These are phyloP conservation scores for Limonium bicolor DNA, from an alignment of 148 eudicot genomes.

Conservation along the genomic window DNA sequence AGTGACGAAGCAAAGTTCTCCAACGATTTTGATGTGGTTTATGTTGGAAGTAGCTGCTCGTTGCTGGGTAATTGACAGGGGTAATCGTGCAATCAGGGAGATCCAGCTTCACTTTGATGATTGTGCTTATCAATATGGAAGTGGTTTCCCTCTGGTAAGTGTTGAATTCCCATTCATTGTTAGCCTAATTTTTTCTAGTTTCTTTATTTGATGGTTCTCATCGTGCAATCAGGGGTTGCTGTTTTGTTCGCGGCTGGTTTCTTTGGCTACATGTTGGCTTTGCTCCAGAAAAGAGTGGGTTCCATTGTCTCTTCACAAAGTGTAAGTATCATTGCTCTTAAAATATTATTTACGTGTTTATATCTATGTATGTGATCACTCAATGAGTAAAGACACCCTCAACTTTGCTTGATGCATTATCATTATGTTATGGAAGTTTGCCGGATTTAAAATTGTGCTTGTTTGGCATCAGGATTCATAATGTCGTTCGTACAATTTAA, in stretches of 20 bases:
- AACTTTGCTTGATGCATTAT: no score
- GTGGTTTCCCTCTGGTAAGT: slow-evolving; percentile 77
- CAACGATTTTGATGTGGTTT: slow-evolving; percentile 91
- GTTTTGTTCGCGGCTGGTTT: slow-evolving; percentile 65
- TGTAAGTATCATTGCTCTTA: slow-evolving; percentile 23
- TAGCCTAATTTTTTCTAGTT: no score
- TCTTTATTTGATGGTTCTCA: no score
- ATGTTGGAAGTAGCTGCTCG: slow-evolving; percentile 94
- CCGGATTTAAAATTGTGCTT: no score
- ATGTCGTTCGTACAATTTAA: no score
- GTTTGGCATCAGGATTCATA: no score
- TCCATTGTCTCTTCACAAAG: slow-evolving; percentile 38
- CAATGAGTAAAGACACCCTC: no score
- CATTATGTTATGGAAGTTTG: no score
- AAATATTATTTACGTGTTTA: no score
- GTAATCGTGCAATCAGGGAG: slow-evolving; percentile 85
- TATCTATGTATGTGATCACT: no score
- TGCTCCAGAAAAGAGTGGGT: slow-evolving; percentile 60
- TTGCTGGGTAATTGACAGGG: slow-evolving; percentile 86
- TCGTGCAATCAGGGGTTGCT: slow-evolving; percentile 50
- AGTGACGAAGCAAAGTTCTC: slow-evolving; percentile 98
- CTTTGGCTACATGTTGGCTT: slow-evolving; percentile 76
- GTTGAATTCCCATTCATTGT: no score
- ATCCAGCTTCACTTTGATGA: slow-evolving; percentile 93
- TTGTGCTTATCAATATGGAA: slow-evolving; percentile 96